phyloP scores from a whole-genome alignment of 257 asterid species.

The Thymus quinquecostatus region DNA sequence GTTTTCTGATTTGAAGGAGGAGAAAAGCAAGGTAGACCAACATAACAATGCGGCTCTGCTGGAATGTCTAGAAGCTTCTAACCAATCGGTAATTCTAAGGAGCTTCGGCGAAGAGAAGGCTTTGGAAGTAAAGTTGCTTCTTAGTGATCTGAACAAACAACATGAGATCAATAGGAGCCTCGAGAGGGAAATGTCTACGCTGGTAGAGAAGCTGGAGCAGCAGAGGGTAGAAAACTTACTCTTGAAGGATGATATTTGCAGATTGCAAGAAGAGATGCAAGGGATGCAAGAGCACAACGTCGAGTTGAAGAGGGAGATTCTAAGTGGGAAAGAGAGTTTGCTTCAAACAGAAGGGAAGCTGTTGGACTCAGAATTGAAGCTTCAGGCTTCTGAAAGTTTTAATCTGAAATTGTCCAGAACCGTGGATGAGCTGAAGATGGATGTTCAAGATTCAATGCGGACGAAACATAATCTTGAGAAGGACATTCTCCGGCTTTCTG shows the following conservation, averaged over 20 bases:
- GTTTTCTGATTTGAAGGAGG: slow-evolving; percentile 56
- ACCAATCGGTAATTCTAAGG: slow-evolving; percentile 46
- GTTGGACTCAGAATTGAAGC: slow-evolving; percentile 54
- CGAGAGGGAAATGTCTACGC: slow-evolving; percentile 43
- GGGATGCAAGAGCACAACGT: slow-evolving; percentile 51
- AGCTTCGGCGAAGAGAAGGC: slow-evolving; percentile 54
- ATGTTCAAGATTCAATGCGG: slow-evolving; percentile 52
- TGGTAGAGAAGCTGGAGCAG: slow-evolving; percentile 55
- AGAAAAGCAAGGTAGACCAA: slow-evolving; percentile 53
- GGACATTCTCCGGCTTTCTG: slow-evolving; percentile 57
- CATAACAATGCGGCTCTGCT: slow-evolving; percentile 53
- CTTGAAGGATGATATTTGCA: slow-evolving; percentile 56
- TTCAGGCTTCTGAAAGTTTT: slow-evolving; percentile 55
- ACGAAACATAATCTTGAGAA: slow-evolving; percentile 52
- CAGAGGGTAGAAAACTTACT: slow-evolving; percentile 54
- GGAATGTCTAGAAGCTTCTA: slow-evolving; percentile 51
- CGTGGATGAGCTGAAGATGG: slow-evolving; percentile 56
- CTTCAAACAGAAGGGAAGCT: slow-evolving; percentile 56
- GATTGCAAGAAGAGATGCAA: slow-evolving; percentile 56
- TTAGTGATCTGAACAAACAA: slow-evolving; percentile 52
- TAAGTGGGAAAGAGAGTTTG: slow-evolving; percentile 43
- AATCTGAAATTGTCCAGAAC: slow-evolving; percentile 52
- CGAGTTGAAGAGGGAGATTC: slow-evolving; percentile 53
- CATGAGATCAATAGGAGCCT: slow-evolving; percentile 44
- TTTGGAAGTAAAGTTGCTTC: slow-evolving; percentile 45